These are phyloP conservation scores for Epichloe baconii DNA, from an alignment of 2,329 filamentous ascomycete genomes.

Conservation along the genomic window DNA sequence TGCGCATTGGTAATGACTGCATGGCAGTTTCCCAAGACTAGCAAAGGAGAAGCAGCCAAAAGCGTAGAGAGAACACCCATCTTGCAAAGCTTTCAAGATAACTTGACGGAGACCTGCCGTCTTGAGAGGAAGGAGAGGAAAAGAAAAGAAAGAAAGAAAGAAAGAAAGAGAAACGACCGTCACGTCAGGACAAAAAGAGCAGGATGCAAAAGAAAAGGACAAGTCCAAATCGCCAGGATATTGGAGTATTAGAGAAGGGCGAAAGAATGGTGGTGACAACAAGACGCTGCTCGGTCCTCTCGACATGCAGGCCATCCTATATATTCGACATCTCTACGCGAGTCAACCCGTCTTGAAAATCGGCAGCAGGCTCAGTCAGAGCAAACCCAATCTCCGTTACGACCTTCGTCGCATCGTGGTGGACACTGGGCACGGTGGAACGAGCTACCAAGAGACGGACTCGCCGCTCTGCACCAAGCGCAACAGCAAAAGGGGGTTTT, in stretches of 20 bases:
- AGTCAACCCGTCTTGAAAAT: too few species aligned
- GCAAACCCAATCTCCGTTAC: neutral
- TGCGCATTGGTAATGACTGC: conserved; percentile 34
- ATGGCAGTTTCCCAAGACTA: conserved; percentile 18
- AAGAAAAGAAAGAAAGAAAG: neutral
- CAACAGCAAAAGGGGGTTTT: neutral
- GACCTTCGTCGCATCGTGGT: neutral
- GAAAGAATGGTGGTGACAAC: neutral
- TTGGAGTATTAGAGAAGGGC: neutral
- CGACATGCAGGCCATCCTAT: neutral
- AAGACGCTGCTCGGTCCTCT: neutral
- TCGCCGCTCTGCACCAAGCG: neutral
- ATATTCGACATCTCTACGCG: neutral
- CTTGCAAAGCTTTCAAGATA: neutral
- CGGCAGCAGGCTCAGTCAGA: too few species aligned
- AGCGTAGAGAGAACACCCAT: neutral
- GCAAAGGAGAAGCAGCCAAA: neutral
- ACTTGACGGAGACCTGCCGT: neutral
- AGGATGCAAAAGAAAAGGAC: neutral
- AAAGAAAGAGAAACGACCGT: neutral
- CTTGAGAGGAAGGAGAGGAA: neutral
- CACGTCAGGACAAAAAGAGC: too few species aligned
- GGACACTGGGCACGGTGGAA: neutral
- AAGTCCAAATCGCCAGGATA: neutral
- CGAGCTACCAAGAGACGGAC: too few species aligned